Evolutionary conservation across 2,329 filamentous ascomycete genomes (phyloP).

Genomic region (Fusarium sp.): DNA sequence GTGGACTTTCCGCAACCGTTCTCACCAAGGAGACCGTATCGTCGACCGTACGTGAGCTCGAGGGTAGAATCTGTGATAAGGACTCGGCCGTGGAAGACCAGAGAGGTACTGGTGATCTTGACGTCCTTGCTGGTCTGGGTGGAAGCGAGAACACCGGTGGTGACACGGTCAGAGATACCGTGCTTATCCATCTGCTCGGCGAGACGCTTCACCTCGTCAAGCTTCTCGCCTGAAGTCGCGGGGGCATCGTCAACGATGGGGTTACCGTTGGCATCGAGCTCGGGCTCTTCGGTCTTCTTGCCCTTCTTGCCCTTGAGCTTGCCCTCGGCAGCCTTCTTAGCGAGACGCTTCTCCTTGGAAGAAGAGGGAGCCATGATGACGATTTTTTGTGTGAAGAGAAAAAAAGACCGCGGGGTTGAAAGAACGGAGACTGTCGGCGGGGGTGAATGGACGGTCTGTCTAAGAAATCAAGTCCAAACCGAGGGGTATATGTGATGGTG

Average conservation of each 20-base stretch:
- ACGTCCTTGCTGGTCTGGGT: constrained; percentile 88
- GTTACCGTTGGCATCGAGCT: constrained; percentile 73
- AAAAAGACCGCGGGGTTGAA: constrained; percentile 44
- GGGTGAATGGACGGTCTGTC: constrained; percentile 24
- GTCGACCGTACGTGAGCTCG: constrained; percentile 90
- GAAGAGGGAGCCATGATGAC: constrained; percentile 68
- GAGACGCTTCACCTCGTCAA: constrained; percentile 86
- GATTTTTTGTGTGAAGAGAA: constrained; percentile 12
- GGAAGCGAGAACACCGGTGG: constrained; percentile 94
- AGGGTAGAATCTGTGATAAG: constrained; percentile 93
- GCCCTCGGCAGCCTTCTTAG: constrained; percentile 77
- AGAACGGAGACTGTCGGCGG: constrained; percentile 43
- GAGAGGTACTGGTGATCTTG: constrained; percentile 92
- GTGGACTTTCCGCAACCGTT: constrained; percentile 99
- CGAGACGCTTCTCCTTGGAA: constrained; percentile 77
- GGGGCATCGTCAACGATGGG: constrained; percentile 68
- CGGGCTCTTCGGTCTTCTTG: constrained; percentile 76
- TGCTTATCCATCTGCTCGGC: constrained; percentile 95
- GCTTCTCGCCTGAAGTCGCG: constrained; percentile 77
- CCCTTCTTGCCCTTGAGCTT: constrained; percentile 74
- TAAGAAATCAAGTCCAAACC: constrained; percentile 44
- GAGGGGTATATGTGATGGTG: constrained; percentile 31
- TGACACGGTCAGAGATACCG: constrained; percentile 96
- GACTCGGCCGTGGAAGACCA: constrained; percentile 98
- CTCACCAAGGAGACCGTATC: constrained; percentile 95